Percentiles rank a stretch among this genome's conserved stretches.
phyloP scores from a whole-genome alignment of 306 rosid genomes.

The Sindora glabra region DNA sequence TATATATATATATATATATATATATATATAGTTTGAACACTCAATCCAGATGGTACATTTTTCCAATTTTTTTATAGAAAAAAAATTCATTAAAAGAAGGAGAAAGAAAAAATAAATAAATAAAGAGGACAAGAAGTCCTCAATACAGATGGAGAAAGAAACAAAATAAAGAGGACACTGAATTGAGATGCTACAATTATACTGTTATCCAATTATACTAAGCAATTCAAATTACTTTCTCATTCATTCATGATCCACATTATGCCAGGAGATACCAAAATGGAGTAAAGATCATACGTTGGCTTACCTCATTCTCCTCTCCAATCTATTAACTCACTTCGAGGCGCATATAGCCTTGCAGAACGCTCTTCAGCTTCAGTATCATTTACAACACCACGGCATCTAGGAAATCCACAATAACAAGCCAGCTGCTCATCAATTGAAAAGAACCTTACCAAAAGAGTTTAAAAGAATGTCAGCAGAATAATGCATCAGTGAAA shows the following conservation, averaged over 20 bases:
- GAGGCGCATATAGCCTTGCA: conserved; percentile 54
- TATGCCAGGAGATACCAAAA: not conserved
- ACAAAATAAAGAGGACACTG: no score
- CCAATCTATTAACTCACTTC: conserved; percentile 82
- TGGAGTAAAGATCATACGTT: conserved; percentile 3
- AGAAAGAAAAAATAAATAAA: no score
- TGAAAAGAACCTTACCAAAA: conserved; percentile 71
- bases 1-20: no score
- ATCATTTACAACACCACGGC: conserved; percentile 94
- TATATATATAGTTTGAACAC: no score
- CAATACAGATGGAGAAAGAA: no score
- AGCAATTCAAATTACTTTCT: not conserved
- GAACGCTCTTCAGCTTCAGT: conserved; percentile 89
- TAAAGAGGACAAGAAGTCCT: no score
- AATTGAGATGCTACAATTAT: not conserved
- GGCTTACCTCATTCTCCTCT: conserved; percentile 67
- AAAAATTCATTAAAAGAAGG: no score
- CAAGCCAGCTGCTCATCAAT: conserved; percentile 91
- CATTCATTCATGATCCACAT: not conserved
- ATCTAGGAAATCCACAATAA: conserved; percentile 86
- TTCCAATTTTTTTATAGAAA: no score
- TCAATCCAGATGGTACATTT: no score
- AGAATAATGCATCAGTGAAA: conserved; percentile 11
- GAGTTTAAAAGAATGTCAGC: conserved; percentile 29
- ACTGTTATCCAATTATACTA: not conserved